A percentile compares a stretch with the other conserved stretches of the same genome.
phyloP scores from a whole-genome alignment of 116 monocot genomes.

The Phalaenopsis hybrid region DNA sequence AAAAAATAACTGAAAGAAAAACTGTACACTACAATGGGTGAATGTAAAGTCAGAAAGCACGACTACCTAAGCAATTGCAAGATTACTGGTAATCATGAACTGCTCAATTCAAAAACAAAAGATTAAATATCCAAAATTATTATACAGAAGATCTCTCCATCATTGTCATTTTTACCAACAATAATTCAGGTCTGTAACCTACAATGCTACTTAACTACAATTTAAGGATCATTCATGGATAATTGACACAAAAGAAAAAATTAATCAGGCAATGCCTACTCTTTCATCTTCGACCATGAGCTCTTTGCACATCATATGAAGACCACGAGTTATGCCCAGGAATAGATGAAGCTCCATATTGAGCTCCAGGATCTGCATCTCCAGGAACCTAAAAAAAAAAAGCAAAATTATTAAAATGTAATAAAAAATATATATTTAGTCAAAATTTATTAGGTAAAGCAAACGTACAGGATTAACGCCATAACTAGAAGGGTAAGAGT shows the following conservation, averaged over 20 bases:
- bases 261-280: neutral
- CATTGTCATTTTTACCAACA: neutral
- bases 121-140: neutral
- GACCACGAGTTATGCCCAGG: conserved; percentile 38
- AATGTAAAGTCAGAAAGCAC: no score
- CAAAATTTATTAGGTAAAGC: neutral
- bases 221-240: neutral
- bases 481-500: conserved; percentile 51
- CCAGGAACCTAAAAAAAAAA: conserved; percentile 28
- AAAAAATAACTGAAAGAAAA: neutral
- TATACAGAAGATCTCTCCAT: neutral
- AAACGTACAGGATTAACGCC: conserved; percentile 52
- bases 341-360: conserved; percentile 40
- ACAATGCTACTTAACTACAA: neutral
- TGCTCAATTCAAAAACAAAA: neutral
- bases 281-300: conserved; percentile 41
- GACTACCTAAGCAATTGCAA: neutral
- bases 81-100: no score
- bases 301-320: conserved; percentile 51
- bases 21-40: no score
- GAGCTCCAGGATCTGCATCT: conserved; percentile 39
- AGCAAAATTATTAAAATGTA: neutral
- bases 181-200: neutral
- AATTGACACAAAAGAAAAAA: neutral
- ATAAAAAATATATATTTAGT: neutral